A percentile compares a stretch with the other conserved stretches of the same genome.
Conservation (phyloP, 352 stramenopile species). For the Phytophthora litchii region DNA sequence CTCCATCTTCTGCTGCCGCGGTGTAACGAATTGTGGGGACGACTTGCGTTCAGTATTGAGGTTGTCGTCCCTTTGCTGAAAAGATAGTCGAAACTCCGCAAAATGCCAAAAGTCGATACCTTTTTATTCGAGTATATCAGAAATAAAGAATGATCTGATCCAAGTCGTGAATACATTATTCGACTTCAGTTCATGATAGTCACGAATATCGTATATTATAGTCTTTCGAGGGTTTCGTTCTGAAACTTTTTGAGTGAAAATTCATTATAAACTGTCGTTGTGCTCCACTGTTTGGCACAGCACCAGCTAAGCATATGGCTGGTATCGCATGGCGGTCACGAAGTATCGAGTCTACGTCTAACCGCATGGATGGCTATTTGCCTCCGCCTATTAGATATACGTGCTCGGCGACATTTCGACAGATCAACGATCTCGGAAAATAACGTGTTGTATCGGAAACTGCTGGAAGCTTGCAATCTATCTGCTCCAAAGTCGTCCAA, state of each 20-base stretch:
- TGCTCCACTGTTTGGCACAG: constrained; percentile 7
- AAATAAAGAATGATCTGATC: not conserved
- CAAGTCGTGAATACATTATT: not conserved
- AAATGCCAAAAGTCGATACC: constrained; percentile 7
- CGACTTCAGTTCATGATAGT: not conserved
- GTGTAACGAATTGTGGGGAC: constrained; percentile 32
- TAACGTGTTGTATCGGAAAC: not conserved
- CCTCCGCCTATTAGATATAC: constrained; percentile 4
- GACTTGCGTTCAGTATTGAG: constrained; percentile 26
- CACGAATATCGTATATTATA: not conserved
- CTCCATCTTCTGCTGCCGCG: constrained; percentile 27
- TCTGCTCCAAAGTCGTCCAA: too few relatives aligned
- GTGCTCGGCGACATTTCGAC: constrained; percentile 19
- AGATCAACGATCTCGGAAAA: too few relatives aligned
- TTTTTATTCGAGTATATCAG: constrained; percentile 1
- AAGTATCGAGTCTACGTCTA: constrained; percentile 9
- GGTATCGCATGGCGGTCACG: constrained; percentile 8
- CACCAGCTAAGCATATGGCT: constrained; percentile 22
- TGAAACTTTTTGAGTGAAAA: constrained; percentile 14
- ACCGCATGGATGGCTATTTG: constrained; percentile 4
- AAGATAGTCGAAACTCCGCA: constrained; percentile 23
- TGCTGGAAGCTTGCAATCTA: constrained; percentile 4
- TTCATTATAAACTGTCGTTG: constrained; percentile 2
- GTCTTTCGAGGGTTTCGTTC: not conserved
- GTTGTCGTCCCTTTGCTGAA: constrained; percentile 23